These are phyloP conservation scores for Triangularia setosa DNA, from an alignment of 2,329 filamentous ascomycete species.

Conservation along the genomic window DNA sequence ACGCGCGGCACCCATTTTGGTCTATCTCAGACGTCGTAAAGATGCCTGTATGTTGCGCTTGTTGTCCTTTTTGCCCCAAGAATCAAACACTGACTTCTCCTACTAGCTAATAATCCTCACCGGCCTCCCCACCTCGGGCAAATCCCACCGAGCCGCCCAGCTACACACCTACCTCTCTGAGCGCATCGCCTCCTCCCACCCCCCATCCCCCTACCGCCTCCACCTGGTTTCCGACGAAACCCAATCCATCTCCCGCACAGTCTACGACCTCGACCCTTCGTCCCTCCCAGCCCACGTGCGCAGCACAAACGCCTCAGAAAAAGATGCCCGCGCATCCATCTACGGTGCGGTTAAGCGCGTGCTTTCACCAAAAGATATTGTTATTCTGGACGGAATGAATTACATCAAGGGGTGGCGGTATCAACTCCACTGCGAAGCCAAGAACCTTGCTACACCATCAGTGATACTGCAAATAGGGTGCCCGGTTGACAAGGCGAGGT, in stretches of 20 bases:
- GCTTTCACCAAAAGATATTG: conserved; percentile 67
- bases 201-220: conserved; percentile 51
- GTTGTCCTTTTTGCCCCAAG: background rate
- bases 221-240: conserved; percentile 72
- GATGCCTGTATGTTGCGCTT: conserved; percentile 20
- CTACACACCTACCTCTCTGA: conserved; percentile 61
- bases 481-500: conserved; percentile 46
- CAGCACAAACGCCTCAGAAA: conserved; percentile 71
- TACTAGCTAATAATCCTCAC: conserved; percentile 62
- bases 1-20: background rate
- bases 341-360: conserved; percentile 76
- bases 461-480: conserved; percentile 68
- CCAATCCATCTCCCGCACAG: conserved; percentile 64
- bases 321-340: conserved; percentile 72
- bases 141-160: conserved; percentile 62
- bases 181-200: conserved; percentile 44
- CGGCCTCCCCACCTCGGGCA: conserved; percentile 65
- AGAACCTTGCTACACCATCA: conserved; percentile 70
- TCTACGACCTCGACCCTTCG: conserved; percentile 61
- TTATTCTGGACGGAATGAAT: conserved; percentile 75
- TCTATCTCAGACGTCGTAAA: background rate
- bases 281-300: conserved; percentile 56
- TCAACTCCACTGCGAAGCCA: conserved; percentile 80
- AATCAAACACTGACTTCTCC: conserved; percentile 1
- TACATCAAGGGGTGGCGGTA: conserved; percentile 91